Evolutionary conservation across 2,329 filamentous ascomycete genomes (phyloP).

Genomic region (Arthroderma uncinatum): DNA sequence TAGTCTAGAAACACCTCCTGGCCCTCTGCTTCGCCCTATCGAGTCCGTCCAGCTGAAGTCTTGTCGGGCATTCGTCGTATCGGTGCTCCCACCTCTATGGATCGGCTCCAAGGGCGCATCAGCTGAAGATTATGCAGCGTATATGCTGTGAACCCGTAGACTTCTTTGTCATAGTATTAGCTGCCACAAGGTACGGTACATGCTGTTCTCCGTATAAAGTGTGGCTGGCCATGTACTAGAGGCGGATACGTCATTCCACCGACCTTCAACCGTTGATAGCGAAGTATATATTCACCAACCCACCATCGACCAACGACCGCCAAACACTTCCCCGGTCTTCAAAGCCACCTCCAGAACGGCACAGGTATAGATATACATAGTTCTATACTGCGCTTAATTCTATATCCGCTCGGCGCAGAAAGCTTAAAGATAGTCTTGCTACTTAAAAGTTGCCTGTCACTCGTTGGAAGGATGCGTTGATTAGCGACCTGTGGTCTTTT

Average conservation of each 20-base stretch:
- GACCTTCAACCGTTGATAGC: background rate
- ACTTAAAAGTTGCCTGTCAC: background rate
- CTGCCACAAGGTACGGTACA: background rate
- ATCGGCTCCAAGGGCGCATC: background rate
- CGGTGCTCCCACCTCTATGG: background rate
- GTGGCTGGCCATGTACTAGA: background rate
- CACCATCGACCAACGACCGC: background rate
- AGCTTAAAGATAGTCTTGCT: background rate
- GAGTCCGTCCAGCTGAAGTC: background rate
- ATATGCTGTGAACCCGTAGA: background rate
- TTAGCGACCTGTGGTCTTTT: background rate
- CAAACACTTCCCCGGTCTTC: background rate
- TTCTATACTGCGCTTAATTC: background rate
- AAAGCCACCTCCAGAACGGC: background rate
- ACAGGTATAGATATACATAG: background rate
- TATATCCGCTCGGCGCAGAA: background rate
- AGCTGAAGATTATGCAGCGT: slow-evolving; percentile 1
- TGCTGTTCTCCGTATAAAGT: background rate
- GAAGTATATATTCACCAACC: background rate
- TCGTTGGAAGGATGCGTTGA: background rate
- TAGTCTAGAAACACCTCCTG: background rate
- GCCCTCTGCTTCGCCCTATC: background rate
- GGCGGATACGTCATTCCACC: no score
- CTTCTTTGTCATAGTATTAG: background rate
- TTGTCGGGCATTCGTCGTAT: no score